Conservation (phyloP, 2,329 filamentous ascomycete species). For the Clathrospora elynae region DNA sequence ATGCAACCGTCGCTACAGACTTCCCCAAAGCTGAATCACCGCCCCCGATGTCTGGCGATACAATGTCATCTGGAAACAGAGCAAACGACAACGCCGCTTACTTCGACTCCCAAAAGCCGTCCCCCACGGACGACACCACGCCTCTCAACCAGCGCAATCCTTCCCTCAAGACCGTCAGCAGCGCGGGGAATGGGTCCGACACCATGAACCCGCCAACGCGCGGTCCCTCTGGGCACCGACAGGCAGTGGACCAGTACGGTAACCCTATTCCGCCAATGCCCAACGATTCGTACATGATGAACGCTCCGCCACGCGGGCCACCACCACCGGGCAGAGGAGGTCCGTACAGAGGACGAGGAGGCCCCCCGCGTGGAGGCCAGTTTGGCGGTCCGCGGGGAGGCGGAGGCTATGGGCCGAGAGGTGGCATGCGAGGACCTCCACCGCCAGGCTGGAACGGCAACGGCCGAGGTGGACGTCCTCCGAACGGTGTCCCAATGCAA, state of each 20-base stretch:
- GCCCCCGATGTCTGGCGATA: conserved; percentile 57
- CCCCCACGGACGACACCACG: conserved; percentile 69
- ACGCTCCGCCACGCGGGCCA: conserved; percentile 40
- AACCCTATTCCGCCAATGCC: conserved; percentile 58
- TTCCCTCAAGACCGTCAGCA: conserved; percentile 61
- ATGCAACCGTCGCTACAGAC: conserved; percentile 43
- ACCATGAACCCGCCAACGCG: conserved; percentile 45
- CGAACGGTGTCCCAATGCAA: conserved; percentile 40
- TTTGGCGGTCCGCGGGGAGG: conserved; percentile 42
- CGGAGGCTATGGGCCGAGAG: conserved; percentile 46
- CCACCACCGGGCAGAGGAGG: conserved; percentile 56
- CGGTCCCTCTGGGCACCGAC: conserved; percentile 45
- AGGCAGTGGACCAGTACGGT: conserved; percentile 67
- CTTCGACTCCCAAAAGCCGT: conserved; percentile 66
- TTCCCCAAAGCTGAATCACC: conserved; percentile 59
- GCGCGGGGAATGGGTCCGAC: conserved; percentile 51
- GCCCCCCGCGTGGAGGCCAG: conserved; percentile 45
- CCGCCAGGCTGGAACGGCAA: conserved; percentile 50
- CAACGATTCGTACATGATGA: conserved; percentile 52
- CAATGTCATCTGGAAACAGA: conserved; percentile 62
- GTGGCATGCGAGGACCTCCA: conserved; percentile 49
- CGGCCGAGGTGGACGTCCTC: conserved; percentile 43
- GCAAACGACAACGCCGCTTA: conserved; percentile 65
- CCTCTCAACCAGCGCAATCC: conserved; percentile 71
- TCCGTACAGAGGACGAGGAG: conserved; percentile 48